A percentile compares a stretch with the other conserved stretches of the same genome.
phyloP scores from a whole-genome alignment of 208 protist genomes.

The Phytomonas sp. region DNA sequence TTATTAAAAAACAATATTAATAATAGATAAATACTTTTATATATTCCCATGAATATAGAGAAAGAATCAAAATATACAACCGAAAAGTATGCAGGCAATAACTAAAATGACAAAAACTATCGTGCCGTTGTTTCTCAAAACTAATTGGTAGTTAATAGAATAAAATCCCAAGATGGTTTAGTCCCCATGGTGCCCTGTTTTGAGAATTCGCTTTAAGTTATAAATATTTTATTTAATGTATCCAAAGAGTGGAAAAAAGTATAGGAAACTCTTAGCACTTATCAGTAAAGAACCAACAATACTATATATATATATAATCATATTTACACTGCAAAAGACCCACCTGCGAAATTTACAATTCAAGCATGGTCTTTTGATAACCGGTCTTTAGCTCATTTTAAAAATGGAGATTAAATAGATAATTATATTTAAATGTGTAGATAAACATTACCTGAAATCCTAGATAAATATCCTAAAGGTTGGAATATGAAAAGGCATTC shows the following conservation, averaged over 20 bases:
- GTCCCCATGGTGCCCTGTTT: not conserved
- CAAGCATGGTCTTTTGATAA: not conserved
- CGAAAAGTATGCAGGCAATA: conserved; percentile 5
- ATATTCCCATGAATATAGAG: not conserved
- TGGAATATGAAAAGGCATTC: too few species aligned
- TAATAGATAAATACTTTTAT: not conserved
- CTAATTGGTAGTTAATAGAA: not conserved
- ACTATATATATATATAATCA: conserved; percentile 2
- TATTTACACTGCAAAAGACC: too few species aligned
- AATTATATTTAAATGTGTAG: not conserved
- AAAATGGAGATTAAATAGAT: conserved; percentile 4
- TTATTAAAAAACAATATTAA: conserved; percentile 10
- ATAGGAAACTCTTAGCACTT: not conserved
- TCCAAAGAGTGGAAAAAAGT: not conserved
- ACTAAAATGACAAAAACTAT: not conserved
- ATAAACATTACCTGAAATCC: too few species aligned
- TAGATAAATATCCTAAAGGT: too few species aligned
- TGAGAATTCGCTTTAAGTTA: not conserved
- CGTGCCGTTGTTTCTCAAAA: not conserved
- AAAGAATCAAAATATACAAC: conserved; percentile 12
- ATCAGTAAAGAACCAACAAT: conserved; percentile 1
- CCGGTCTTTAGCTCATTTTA: conserved; percentile 5
- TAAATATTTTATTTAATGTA: not conserved
- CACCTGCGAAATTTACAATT: conserved; percentile 5
- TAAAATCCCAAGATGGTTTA: not conserved